These are phyloP conservation scores for Xylaria sp. DNA, from an alignment of 2,329 filamentous ascomycete genomes.

Conservation along the genomic window DNA sequence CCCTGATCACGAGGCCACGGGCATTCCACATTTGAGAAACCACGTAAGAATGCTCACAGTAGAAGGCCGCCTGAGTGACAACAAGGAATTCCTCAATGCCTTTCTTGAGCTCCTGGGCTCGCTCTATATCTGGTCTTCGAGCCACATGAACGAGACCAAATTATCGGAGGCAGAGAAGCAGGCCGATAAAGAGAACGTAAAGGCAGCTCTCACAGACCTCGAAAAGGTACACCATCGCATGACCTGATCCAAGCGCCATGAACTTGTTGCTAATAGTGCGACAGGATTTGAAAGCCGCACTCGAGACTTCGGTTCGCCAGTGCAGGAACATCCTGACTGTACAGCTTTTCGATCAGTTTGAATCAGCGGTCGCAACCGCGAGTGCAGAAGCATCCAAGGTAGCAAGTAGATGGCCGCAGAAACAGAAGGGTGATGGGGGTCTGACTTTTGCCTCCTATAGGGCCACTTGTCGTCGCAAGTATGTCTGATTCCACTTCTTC, in stretches of 20 bases:
- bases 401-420: slow-evolving; percentile 15
- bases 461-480: slow-evolving; percentile 20
- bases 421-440: slow-evolving; percentile 7
- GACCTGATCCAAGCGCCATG: neutral
- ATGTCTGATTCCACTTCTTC: neutral
- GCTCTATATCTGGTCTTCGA: slow-evolving; percentile 21
- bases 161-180: slow-evolving; percentile 38
- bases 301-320: neutral
- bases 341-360: slow-evolving; percentile 11
- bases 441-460: slow-evolving; percentile 16
- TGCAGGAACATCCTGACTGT: neutral
- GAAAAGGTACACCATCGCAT: slow-evolving; percentile 11
- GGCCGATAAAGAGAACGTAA: slow-evolving; percentile 18
- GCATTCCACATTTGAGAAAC: slow-evolving; percentile 57
- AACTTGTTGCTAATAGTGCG: neutral
- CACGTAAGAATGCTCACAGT: slow-evolving; percentile 62
- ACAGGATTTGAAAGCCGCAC: slow-evolving; percentile 6
- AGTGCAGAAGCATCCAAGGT: slow-evolving; percentile 3
- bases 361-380: slow-evolving; percentile 3
- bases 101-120: slow-evolving; percentile 46
- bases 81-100: slow-evolving; percentile 52
- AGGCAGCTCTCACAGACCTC: slow-evolving; percentile 4
- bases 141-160: neutral
- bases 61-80: slow-evolving; percentile 37
- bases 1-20: slow-evolving; percentile 52